These are phyloP conservation scores for Alternaria consortialis DNA, from an alignment of 2,329 filamentous ascomycete species.

Conservation along the genomic window DNA sequence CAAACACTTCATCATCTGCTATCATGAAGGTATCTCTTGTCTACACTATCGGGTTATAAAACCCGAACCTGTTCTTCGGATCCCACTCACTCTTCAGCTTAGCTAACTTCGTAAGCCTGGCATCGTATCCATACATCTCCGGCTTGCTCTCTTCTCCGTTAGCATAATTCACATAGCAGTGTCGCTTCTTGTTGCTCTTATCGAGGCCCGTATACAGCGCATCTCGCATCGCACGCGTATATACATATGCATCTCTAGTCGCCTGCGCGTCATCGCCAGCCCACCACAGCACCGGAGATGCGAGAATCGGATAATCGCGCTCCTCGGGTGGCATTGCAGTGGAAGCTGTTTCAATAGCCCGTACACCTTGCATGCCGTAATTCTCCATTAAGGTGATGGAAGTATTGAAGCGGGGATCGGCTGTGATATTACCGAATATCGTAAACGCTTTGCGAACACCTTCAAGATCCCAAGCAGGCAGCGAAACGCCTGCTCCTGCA, in stretches of 20 bases:
- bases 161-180: constrained; percentile 49
- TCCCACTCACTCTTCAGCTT: constrained; percentile 43
- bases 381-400: constrained; percentile 32
- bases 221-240: constrained; percentile 18
- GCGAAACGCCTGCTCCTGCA: constrained; percentile 23
- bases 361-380: constrained; percentile 32
- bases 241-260: constrained; percentile 19
- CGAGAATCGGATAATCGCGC: constrained; percentile 47
- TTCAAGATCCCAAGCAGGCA: constrained; percentile 27
- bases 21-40: neutral
- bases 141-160: constrained; percentile 37
- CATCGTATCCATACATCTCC: constrained; percentile 45
- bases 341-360: constrained; percentile 9
- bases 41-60: constrained; percentile 35
- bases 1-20: neutral
- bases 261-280: constrained; percentile 18
- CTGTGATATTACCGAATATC: constrained; percentile 28
- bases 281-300: constrained; percentile 28
- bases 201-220: constrained; percentile 23
- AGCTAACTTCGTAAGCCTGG: constrained; percentile 35
- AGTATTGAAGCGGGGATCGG: constrained; percentile 28
- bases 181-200: constrained; percentile 18
- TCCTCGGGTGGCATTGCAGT: constrained; percentile 29
- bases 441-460: constrained; percentile 26
- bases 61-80: constrained; percentile 38